Conservation (phyloP, 1,139 yeast genomes). For the Saccharomyces pastorianus region DNA sequence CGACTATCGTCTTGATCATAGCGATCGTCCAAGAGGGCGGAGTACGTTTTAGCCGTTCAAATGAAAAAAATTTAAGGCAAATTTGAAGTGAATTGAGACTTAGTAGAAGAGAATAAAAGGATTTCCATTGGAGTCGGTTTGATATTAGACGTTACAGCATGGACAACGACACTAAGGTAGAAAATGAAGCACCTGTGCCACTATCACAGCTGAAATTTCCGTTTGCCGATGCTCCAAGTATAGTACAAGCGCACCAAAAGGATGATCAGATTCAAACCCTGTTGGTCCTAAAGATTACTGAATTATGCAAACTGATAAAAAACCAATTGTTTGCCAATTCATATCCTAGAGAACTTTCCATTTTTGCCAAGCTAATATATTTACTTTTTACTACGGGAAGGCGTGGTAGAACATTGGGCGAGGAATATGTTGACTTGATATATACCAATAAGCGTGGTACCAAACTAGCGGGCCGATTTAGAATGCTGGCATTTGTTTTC, state of each 20-base stretch:
- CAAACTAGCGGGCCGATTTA: constrained; percentile 39
- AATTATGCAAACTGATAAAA: constrained; percentile 36
- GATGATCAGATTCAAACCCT: constrained; percentile 64
- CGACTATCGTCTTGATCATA: too few species aligned
- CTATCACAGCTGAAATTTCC: constrained; percentile 22
- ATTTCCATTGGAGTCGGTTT: too few species aligned
- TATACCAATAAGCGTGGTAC: constrained; percentile 52
- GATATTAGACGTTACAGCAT: background rate
- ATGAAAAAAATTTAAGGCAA: background rate
- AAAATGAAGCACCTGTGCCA: background rate
- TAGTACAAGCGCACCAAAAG: constrained; percentile 79
- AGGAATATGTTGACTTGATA: constrained; percentile 81
- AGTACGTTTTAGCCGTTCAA: background rate
- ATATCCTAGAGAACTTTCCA: constrained; percentile 55
- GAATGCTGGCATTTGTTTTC: constrained; percentile 45
- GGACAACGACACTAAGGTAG: background rate
- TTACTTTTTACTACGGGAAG: constrained; percentile 61
- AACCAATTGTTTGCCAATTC: constrained; percentile 66
- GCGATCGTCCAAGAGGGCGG: background rate
- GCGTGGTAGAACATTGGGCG: constrained; percentile 82
- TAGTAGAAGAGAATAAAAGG: too few species aligned
- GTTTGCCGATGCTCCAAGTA: constrained; percentile 39
- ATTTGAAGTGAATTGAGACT: background rate
- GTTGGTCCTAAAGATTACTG: constrained; percentile 47
- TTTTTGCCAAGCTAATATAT: constrained; percentile 52